A percentile compares a stretch with the other conserved stretches of the same genome.
Evolutionary conservation across 2,329 filamentous ascomycete genomes (phyloP).

Genomic region (Pestalotiopsis sp.): DNA sequence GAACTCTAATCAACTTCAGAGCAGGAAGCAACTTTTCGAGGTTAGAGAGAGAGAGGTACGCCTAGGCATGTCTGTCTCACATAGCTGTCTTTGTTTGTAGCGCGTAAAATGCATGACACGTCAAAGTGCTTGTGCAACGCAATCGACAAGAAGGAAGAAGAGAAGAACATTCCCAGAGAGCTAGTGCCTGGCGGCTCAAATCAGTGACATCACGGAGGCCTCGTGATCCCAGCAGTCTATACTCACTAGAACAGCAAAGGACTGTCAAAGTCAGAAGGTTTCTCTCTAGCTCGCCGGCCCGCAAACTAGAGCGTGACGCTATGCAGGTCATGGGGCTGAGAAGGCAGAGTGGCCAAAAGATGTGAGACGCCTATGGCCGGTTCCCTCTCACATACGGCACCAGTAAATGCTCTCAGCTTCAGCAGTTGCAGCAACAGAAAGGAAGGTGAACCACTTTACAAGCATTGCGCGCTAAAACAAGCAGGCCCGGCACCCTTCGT

Average conservation of each 20-base stretch:
- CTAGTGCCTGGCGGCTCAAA: neutral
- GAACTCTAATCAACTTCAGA: neutral
- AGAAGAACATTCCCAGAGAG: neutral
- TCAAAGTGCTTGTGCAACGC: neutral
- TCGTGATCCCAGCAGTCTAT: neutral
- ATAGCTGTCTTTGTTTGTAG: too few relatives aligned
- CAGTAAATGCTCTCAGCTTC: neutral
- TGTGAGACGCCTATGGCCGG: neutral
- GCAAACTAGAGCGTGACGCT: neutral
- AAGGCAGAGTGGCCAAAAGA: neutral
- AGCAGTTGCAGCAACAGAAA: neutral
- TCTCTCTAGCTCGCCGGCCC: neutral
- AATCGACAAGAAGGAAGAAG: neutral
- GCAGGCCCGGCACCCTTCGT: neutral
- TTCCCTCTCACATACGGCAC: neutral
- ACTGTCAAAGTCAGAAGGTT: neutral
- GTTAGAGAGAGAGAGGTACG: too few relatives aligned
- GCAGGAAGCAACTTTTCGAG: neutral
- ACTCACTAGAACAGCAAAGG: neutral
- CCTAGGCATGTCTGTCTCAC: too few relatives aligned
- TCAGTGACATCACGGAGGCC: neutral
- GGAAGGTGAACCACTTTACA: slow-evolving; percentile 6
- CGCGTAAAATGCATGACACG: neutral
- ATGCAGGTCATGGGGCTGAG: neutral
- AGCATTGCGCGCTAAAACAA: slow-evolving; percentile 10